phyloP scores from a whole-genome alignment of 176 grass and related monocot species.

The Eremochloa ophiuroides region DNA sequence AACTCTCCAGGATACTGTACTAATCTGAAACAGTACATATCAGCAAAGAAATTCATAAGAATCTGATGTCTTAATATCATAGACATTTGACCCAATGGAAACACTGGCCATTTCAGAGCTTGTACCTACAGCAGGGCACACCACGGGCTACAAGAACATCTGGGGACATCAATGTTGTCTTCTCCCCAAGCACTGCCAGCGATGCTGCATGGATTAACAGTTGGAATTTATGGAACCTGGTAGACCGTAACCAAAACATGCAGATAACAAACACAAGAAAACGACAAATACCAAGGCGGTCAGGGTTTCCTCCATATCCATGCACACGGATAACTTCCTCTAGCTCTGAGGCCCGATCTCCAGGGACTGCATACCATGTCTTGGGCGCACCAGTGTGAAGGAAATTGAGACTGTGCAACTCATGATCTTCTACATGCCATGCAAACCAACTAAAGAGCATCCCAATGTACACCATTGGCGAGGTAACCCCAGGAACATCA shows the following conservation, averaged over 20 bases:
- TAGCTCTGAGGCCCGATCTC: conserved; percentile 55
- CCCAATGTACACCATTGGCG: conserved; percentile 97
- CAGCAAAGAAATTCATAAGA: conserved; percentile 6
- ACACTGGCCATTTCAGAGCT: background rate
- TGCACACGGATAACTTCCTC: conserved; percentile 77
- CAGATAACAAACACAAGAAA: background rate
- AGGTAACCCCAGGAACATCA: conserved; percentile 85
- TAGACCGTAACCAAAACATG: background rate
- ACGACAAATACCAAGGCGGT: conserved; percentile 55
- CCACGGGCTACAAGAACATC: conserved; percentile 63
- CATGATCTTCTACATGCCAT: conserved; percentile 98
- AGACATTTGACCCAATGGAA: background rate
- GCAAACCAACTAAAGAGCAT: conserved; percentile 99
- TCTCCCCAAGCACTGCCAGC: conserved; percentile 83
- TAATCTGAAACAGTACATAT: conserved; percentile 50
- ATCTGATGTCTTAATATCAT: background rate
- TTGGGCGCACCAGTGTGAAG: conserved; percentile 80
- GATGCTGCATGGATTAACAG: conserved; percentile 52
- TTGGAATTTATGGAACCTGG: background rate
- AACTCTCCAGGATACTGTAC: conserved; percentile 98
- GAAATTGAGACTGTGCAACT: conserved; percentile 92
- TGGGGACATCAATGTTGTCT: conserved; percentile 88
- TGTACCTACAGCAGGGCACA: conserved; percentile 92
- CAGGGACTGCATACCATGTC: conserved; percentile 81
- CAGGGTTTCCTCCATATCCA: conserved; percentile 79